Evolutionary conservation across 2,329 filamentous ascomycete species (phyloP), one percentile per base, ranked within the genome.

Genomic region (Colletotrichum shisoi): DNA sequence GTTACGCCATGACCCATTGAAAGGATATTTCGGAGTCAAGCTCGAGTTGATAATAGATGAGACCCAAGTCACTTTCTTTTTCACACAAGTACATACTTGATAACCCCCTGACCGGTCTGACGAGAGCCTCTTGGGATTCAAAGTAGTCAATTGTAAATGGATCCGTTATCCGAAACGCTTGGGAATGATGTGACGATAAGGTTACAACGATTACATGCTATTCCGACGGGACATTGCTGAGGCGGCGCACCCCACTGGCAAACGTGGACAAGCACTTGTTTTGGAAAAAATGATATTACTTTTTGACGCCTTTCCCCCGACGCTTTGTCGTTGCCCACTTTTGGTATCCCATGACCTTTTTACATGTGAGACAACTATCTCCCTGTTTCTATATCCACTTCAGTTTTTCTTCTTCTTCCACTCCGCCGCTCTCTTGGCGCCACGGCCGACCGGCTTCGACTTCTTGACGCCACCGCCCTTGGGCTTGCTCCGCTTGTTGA

Each of bases 401-500:
- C 31, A 59, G 61, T 66, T 67, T 31, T 63, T 54, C 73, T 81
- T 79, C 72, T 81, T 80, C 73, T 80, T 82, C 80, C 83, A 85
- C 44, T 79, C 78, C 3, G 78, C 73, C 11, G 80, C 79, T 58
- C 82, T 75, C 61, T 73, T 74, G 4, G 80, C 75, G 34, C 80
- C 74, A 51, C 80, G 77, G 42, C 74, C 77, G 65, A 77, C 76
- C 7, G 79, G 78, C 60, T 75, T 77, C 71, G 75, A 78, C 62
- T 79, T 78, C 71, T 79, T 77, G 7, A 69, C 21, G 24, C 78
- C 76, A 17, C 79, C 24, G n/a, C 79, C 79, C 73, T 80, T 81
- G 24, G 74, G 79, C 74, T 84, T 87, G 69, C 76, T 76, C 72
- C 85, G 86, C 70, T 86, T 86, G 12, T 85, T 84, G 42, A 89